Percentiles rank a stretch among this genome's conserved stretches.
These are phyloP conservation scores for Botrytis pseudocinerea DNA, from an alignment of 2,329 filamentous ascomycete species.

Conservation along the genomic window DNA sequence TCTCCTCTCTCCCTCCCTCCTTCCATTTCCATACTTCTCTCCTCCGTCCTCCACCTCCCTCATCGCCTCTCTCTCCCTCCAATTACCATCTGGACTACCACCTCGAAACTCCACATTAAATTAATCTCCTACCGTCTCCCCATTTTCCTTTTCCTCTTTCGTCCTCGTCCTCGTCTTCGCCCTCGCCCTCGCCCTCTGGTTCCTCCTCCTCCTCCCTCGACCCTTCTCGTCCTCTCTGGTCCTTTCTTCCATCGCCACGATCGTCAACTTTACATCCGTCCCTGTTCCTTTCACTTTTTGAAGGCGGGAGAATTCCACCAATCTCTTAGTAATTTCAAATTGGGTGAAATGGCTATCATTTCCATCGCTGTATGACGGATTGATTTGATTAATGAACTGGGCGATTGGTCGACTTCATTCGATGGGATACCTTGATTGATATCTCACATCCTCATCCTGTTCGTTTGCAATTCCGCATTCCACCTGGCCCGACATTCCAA, in stretches of 20 bases:
- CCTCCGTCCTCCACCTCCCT: background rate
- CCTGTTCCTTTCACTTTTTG: background rate
- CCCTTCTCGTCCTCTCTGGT: background rate
- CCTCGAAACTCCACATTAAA: slow-evolving; percentile 3
- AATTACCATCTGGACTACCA: background rate
- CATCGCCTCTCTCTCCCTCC: background rate
- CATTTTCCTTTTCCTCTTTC: background rate
- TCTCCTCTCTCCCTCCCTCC: background rate
- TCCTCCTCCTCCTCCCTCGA: background rate
- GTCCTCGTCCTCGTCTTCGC: background rate
- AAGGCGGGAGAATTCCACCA: slow-evolving; percentile 5
- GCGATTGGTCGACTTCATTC: slow-evolving; percentile 25
- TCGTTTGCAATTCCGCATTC: slow-evolving; percentile 27
- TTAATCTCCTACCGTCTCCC: background rate
- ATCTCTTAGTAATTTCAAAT: slow-evolving; percentile 9
- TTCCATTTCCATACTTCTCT: background rate
- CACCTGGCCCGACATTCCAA: slow-evolving; percentile 24
- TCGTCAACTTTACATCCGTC: slow-evolving; percentile 7
- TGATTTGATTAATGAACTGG: slow-evolving; percentile 16
- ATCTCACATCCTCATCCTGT: slow-evolving; percentile 26
- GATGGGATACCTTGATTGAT: slow-evolving; percentile 38
- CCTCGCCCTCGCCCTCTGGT: background rate
- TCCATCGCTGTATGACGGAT: background rate
- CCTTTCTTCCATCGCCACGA: background rate
- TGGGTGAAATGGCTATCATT: slow-evolving; percentile 15